Percentiles rank a stretch among this genome's conserved stretches.
phyloP scores from a whole-genome alignment of 2,329 filamentous ascomycete genomes.

The Epichloe scottii region DNA sequence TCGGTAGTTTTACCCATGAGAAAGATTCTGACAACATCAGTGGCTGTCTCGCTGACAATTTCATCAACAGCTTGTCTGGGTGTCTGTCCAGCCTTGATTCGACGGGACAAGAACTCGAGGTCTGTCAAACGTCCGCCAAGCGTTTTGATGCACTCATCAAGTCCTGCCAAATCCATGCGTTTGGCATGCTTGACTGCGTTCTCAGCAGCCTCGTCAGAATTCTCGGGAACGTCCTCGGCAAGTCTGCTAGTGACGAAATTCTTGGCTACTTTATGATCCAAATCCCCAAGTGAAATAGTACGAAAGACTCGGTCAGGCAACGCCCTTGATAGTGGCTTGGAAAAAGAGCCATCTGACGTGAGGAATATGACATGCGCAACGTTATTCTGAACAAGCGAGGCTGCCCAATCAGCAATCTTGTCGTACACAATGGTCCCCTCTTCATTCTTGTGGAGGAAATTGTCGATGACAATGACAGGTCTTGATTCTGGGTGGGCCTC shows the following conservation, averaged over 20 bases:
- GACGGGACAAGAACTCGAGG: slow-evolving; percentile 82
- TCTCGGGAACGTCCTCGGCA: slow-evolving; percentile 31
- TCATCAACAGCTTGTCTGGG: slow-evolving; percentile 72
- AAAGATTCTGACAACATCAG: slow-evolving; percentile 89
- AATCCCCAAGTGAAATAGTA: slow-evolving; percentile 73
- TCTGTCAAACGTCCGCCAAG: slow-evolving; percentile 91
- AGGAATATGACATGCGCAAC: slow-evolving; percentile 91
- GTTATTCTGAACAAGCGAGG: slow-evolving; percentile 71
- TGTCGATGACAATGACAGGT: slow-evolving; percentile 80
- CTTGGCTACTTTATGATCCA: slow-evolving; percentile 75
- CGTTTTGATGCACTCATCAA: slow-evolving; percentile 69
- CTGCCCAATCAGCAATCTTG: slow-evolving; percentile 81
- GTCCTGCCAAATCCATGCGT: slow-evolving; percentile 44
- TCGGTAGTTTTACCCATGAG: slow-evolving; percentile 48
- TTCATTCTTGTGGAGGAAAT: slow-evolving; percentile 72
- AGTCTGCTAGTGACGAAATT: slow-evolving; percentile 81
- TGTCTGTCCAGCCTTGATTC: slow-evolving; percentile 76
- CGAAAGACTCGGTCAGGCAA: slow-evolving; percentile 86
- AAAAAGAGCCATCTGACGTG: slow-evolving; percentile 78
- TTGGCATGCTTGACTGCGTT: slow-evolving; percentile 8
- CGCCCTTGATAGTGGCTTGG: slow-evolving; percentile 75
- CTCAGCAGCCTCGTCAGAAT: slow-evolving; percentile 14
- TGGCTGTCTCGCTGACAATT: slow-evolving; percentile 78
- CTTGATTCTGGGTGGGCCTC: slow-evolving; percentile 78
- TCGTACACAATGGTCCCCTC: slow-evolving; percentile 56